phyloP scores from a whole-genome alignment of 352 stramenopile species.

The Thalassiosira sp. region DNA sequence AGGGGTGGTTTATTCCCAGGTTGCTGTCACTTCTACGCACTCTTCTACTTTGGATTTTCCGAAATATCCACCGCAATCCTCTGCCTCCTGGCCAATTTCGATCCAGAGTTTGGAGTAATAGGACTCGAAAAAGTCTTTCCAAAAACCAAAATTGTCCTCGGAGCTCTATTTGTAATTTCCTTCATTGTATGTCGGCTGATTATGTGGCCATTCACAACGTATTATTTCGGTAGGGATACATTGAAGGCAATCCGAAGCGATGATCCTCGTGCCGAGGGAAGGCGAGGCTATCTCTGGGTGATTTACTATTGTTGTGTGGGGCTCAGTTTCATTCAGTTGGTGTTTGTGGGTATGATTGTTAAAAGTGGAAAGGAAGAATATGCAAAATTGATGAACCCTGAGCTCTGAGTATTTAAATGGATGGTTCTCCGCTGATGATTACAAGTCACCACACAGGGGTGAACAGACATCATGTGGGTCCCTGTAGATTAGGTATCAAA shows the following conservation, averaged over 20 bases:
- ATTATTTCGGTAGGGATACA: slow-evolving; percentile 71
- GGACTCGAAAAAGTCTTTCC: slow-evolving; percentile 76
- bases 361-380: slow-evolving; percentile 70
- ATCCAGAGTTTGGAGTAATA: slow-evolving; percentile 69
- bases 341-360: slow-evolving; percentile 80
- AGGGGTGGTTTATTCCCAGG: slow-evolving; percentile 58
- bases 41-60: slow-evolving; percentile 82
- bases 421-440: too few relatives aligned
- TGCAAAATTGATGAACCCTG: slow-evolving; percentile 32
- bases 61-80: slow-evolving; percentile 81
- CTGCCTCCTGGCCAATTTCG: slow-evolving; percentile 80
- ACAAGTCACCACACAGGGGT: too few relatives aligned
- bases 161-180: slow-evolving; percentile 67
- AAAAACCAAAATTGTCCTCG: slow-evolving; percentile 66
- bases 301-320: slow-evolving; percentile 58
- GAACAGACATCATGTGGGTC: background rate
- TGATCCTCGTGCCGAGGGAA: slow-evolving; percentile 40
- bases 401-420: background rate
- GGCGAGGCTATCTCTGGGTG: slow-evolving; percentile 49
- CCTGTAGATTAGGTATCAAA: too few relatives aligned
- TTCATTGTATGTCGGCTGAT: slow-evolving; percentile 79
- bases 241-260: slow-evolving; percentile 52
- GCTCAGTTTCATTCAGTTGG: slow-evolving; percentile 72
- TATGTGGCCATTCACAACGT: slow-evolving; percentile 75
- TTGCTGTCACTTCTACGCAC: slow-evolving; percentile 69